Evolutionary conservation across 768 basidiomycete species (phyloP), one percentile per base, ranked within the genome.

Genomic region (Trametes elegans): DNA sequence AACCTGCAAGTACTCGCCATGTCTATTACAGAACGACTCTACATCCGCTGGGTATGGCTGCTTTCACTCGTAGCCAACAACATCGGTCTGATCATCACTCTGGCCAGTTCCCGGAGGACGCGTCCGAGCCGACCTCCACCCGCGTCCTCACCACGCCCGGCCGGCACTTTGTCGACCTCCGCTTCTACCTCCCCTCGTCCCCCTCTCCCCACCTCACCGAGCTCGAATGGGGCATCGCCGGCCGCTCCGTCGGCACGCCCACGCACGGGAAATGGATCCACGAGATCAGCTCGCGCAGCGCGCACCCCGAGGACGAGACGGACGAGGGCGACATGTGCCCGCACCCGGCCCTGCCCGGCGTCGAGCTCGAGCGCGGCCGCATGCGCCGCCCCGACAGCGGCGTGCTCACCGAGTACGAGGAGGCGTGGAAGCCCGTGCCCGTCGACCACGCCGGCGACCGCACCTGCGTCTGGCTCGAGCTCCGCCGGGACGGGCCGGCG

Each of bases 101-200:
- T 6, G 7, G 5, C 21, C 41, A 59, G 57, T n/a, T 50, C 23
- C 57, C 57, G 5, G 57, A 53, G 16, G 46, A 40, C 5, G 39
- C 59, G 5, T 53, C 54, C 18, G 59, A 60, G 36, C 50, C 55
- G 5, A 60, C 59, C 24, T 60, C 59, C 5, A 60, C 59, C 6
- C 41, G 53, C 27, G 59, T 60, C 55, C 51, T 57, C n/a, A 60
- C 59, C 14, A 52, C 55, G 16, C 59, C 54, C 23, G 23, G 28
- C 40, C 21, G 42, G 23, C 51, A 41, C 29, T 60, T 60, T 36
- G 55, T 60, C 42, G 59, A 60, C 48, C 50, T 60, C 5, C 59
- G 59, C 7, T 29, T 60, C 35, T 27, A 45, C 45, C 31, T 23
- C 7, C 45, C 43, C 8, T 9, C 19, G 6, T 13, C 49, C 8